Conservation (phyloP, 306 rosid species). For the Cucurbita ficifolia region DNA sequence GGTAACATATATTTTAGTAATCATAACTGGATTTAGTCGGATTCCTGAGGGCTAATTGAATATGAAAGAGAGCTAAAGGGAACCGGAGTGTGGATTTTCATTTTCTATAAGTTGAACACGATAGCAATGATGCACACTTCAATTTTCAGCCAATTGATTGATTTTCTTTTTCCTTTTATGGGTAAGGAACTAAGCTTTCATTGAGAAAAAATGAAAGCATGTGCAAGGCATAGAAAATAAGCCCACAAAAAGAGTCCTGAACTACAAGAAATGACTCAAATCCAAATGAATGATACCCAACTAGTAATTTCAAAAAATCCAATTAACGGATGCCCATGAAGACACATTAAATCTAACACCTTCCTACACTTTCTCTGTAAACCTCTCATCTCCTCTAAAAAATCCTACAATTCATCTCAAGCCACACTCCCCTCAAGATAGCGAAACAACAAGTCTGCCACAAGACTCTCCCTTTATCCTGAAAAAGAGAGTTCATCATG, state of each 20-base stretch:
- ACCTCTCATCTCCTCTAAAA: not conserved
- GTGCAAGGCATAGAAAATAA: not conserved
- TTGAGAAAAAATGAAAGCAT: not conserved
- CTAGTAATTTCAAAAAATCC: not conserved
- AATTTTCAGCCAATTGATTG: not conserved
- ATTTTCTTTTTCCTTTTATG: not conserved
- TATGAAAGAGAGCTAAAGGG: not conserved
- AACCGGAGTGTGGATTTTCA: not conserved
- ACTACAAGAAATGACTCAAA: not conserved
- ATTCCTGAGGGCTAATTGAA: not conserved
- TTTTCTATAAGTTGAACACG: not conserved
- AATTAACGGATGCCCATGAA: not conserved
- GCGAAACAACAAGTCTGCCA: not conserved
- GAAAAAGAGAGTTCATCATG: not conserved
- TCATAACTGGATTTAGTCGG: not conserved
- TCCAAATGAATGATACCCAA: not conserved
- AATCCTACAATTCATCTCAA: not conserved
- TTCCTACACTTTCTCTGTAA: not conserved
- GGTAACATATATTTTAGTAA: not conserved
- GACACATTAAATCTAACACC: not conserved
- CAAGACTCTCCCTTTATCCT: not conserved
- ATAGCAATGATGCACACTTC: not conserved
- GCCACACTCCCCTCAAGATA: not conserved
- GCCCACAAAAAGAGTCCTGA: not conserved
- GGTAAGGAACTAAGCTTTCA: not conserved